Percentiles rank a stretch among this genome's conserved stretches.
These are phyloP conservation scores for Zasmidium angulare DNA, from an alignment of 2,329 filamentous ascomycete species.

Conservation along the genomic window DNA sequence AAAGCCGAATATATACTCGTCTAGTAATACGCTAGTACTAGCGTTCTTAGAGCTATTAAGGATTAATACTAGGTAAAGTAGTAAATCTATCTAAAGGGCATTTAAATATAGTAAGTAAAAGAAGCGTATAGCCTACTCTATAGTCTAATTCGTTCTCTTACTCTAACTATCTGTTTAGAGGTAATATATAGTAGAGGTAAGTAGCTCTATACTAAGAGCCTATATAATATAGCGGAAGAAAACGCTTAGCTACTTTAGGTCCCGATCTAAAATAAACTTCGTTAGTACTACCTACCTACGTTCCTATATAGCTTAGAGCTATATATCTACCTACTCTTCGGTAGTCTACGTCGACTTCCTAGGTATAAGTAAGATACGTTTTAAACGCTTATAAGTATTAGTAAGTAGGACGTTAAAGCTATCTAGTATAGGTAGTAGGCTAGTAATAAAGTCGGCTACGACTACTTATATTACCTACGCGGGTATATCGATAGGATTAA, in stretches of 20 bases:
- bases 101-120: background rate
- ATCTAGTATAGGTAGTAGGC: background rate
- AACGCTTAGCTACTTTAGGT: constrained; percentile 2
- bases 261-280: background rate
- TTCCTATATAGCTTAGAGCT: background rate
- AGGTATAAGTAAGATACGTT: background rate
- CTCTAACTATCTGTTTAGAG: background rate
- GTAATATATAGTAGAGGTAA: background rate
- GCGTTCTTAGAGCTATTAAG: no score
- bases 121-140: background rate
- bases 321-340: background rate
- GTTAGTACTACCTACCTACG: background rate
- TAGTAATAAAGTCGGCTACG: background rate
- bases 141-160: constrained; percentile 3
- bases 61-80: background rate
- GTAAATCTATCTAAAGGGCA: constrained; percentile 1
- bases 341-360: no score
- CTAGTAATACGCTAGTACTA: background rate
- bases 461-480: background rate
- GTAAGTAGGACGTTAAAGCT: background rate
- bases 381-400: constrained; percentile 2
- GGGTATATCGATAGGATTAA: constrained; percentile 1
- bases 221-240: background rate
- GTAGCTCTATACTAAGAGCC: background rate
- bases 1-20: background rate